phyloP scores from a whole-genome alignment of 805 yeast species.

The Ogataea parapolymorpha region DNA sequence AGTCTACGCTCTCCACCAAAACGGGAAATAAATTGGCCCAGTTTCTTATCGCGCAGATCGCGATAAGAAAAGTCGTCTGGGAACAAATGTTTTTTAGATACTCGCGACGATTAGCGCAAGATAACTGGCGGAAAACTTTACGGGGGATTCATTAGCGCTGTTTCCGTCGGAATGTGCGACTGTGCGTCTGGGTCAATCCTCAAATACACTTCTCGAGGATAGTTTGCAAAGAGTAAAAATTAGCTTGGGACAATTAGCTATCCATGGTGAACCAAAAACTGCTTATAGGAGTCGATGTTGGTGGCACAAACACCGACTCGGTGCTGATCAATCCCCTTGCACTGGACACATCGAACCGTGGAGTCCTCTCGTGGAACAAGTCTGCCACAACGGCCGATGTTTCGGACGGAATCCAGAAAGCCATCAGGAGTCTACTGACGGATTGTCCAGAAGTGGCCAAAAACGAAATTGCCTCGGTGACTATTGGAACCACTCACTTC shows the following conservation, averaged over 20 bases:
- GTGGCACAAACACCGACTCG: conserved; percentile 50
- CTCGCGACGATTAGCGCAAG: too few relatives aligned
- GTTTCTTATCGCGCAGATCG: neutral
- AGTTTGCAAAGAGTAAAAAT: too few relatives aligned
- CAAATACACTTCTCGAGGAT: too few relatives aligned
- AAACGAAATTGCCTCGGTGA: conserved; percentile 2
- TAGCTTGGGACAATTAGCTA: too few relatives aligned
- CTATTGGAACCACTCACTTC: conserved; percentile 10
- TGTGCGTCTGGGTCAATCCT: too few relatives aligned
- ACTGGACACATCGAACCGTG: conserved; percentile 23
- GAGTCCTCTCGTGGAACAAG: conserved; percentile 42
- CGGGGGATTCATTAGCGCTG: too few relatives aligned
- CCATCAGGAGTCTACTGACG: conserved; percentile 33
- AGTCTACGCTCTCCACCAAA: neutral
- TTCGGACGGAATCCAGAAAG: conserved; percentile 39
- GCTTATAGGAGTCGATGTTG: conserved; percentile 47
- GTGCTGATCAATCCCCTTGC: conserved; percentile 39
- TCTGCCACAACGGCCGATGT: conserved; percentile 45
- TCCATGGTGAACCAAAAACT: neutral
- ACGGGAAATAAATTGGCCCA: neutral
- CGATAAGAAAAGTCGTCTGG: neutral
- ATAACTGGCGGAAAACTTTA: too few relatives aligned
- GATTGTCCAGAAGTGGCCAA: conserved; percentile 15
- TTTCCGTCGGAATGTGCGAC: too few relatives aligned
- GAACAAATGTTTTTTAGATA: too few relatives aligned